These are phyloP conservation scores for Saussurea involucrata DNA, from an alignment of 129 eudicot genomes.

Conservation along the genomic window DNA sequence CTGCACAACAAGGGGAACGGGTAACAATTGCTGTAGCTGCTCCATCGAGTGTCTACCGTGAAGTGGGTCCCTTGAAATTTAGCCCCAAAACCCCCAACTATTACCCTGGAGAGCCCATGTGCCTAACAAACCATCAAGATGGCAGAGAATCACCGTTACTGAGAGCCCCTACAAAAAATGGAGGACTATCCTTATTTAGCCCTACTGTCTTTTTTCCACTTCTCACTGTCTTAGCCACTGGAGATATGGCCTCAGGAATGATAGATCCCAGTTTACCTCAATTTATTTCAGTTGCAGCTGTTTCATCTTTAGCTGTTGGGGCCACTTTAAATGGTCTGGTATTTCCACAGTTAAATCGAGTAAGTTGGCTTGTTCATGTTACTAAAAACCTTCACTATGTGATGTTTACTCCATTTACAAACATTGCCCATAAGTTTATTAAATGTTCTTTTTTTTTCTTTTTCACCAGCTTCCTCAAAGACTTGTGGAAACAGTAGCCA, in stretches of 20 bases:
- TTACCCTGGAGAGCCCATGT: conserved; percentile 93
- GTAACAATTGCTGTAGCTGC: conserved; percentile 93
- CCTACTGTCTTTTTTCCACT: conserved; percentile 71
- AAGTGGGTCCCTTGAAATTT: conserved; percentile 83
- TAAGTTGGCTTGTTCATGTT: conserved; percentile 29
- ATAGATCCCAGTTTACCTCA: conserved; percentile 91
- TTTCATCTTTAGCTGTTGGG: conserved; percentile 78
- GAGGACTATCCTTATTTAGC: conserved; percentile 51
- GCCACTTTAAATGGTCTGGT: conserved; percentile 68
- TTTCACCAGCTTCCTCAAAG: conserved; percentile 75
- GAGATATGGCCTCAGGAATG: conserved; percentile 87
- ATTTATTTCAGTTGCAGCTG: conserved; percentile 63
- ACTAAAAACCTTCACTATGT: not conserved
- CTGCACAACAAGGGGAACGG: conserved; percentile 94
- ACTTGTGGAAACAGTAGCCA: conserved; percentile 61
- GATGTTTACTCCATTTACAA: not conserved
- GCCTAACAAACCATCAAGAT: conserved; percentile 78
- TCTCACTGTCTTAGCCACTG: conserved; percentile 66
- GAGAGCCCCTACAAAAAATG: conserved; percentile 73
- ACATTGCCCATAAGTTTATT: not conserved
- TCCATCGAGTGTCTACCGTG: conserved; percentile 71
- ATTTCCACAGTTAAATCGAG: conserved; percentile 77
- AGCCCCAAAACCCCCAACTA: conserved; percentile 72
- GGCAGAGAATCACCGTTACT: conserved; percentile 74
- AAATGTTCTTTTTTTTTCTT: conserved; percentile 5